Evolutionary conservation across 441 rosid species (phyloP).

Genomic region (Manihot esculenta): DNA sequence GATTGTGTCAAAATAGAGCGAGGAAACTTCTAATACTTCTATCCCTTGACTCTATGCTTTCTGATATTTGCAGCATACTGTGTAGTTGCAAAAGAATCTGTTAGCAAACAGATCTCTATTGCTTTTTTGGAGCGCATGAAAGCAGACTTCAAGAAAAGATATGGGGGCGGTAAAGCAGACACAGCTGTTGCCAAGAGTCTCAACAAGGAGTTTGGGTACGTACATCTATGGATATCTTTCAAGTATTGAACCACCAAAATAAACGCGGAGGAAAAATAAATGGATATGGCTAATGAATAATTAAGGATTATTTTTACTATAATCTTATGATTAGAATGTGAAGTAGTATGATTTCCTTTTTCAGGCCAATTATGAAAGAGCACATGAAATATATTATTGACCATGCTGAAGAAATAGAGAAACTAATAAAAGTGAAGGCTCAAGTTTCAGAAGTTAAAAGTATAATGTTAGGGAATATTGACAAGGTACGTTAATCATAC

Average conservation of each 20-base stretch:
- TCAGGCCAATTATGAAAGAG: slow-evolving; percentile 85
- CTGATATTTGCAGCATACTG: slow-evolving; percentile 63
- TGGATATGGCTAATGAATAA: neutral
- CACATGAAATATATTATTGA: slow-evolving; percentile 87
- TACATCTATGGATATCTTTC: neutral
- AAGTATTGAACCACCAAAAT: neutral
- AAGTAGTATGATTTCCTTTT: slow-evolving; percentile 12
- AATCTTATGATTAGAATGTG: slow-evolving; percentile 8
- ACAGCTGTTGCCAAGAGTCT: slow-evolving; percentile 89
- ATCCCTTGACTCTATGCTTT: slow-evolving; percentile 21
- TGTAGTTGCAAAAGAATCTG: slow-evolving; percentile 88
- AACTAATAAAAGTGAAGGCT: slow-evolving; percentile 83
- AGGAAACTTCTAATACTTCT: slow-evolving; percentile 9
- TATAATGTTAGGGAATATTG: slow-evolving; percentile 79
- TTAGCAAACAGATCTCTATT: slow-evolving; percentile 82
- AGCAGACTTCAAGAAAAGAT: slow-evolving; percentile 84
- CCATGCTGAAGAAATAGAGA: slow-evolving; percentile 85
- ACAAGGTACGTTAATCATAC: slow-evolving; percentile 49
- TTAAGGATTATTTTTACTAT: slow-evolving; percentile 1
- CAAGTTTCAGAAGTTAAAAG: slow-evolving; percentile 93
- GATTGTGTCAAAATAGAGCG: neutral
- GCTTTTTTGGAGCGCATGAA: slow-evolving; percentile 85
- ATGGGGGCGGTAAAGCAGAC: slow-evolving; percentile 91
- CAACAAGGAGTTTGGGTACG: slow-evolving; percentile 91
- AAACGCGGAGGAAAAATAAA: too few species aligned